Evolutionary conservation across 805 yeast species (phyloP).

Genomic region (Candida piceae): DNA sequence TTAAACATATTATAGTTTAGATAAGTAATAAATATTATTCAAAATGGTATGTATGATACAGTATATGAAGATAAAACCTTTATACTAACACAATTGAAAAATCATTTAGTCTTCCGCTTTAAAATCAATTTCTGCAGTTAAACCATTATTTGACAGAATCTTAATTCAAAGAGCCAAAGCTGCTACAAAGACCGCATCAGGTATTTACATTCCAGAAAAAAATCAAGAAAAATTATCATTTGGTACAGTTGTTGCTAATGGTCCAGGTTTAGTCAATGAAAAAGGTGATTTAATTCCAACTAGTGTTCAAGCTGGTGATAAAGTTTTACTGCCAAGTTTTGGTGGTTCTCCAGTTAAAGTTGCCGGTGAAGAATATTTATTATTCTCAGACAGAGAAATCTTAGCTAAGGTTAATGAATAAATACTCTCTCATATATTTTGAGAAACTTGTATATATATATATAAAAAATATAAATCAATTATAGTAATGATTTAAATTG

Average conservation of each 20-base stretch:
- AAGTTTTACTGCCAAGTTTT: constrained; percentile 87
- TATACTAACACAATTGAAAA: too few relatives aligned
- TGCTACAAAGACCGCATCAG: constrained; percentile 85
- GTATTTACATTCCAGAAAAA: constrained; percentile 92
- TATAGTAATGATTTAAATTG: too few relatives aligned
- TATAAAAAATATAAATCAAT: too few relatives aligned
- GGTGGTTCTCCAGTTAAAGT: constrained; percentile 91
- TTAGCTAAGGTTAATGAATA: constrained; percentile 83
- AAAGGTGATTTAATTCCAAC: constrained; percentile 71
- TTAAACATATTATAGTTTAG: too few relatives aligned
- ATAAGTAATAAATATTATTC: too few relatives aligned
- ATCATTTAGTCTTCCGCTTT: constrained; percentile 1
- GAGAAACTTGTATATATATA: too few relatives aligned
- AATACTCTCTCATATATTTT: constrained; percentile 4
- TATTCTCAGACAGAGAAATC: constrained; percentile 92
- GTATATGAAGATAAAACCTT: too few relatives aligned
- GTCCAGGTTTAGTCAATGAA: constrained; percentile 81
- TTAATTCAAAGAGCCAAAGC: constrained; percentile 94
- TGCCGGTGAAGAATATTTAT: constrained; percentile 48
- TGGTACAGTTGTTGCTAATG: constrained; percentile 89
- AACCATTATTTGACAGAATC: constrained; percentile 93
- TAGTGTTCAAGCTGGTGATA: constrained; percentile 83
- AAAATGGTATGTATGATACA: too few relatives aligned
- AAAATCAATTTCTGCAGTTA: constrained; percentile 40
- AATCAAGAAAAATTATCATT: constrained; percentile 91